Evolutionary conservation across 1,284 basidiomycete genomes (phyloP).

Genomic region (Salmacisia buchloeana): DNA sequence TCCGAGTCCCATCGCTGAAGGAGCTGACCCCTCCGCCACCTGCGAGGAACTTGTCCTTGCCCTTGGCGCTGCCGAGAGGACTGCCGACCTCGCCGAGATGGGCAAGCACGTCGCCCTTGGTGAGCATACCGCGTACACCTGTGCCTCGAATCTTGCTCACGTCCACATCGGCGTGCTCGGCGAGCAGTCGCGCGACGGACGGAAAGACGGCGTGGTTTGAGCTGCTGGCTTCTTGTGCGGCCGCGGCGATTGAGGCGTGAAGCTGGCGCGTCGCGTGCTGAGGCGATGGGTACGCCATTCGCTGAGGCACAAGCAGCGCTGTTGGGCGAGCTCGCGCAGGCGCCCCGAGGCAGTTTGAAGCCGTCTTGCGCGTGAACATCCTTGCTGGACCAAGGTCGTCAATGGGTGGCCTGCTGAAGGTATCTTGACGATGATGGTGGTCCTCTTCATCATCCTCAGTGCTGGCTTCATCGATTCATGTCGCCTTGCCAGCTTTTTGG

Average conservation of each 20-base stretch:
- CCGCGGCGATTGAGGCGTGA: neutral
- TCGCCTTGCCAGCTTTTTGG: too few relatives aligned
- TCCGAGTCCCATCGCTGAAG: neutral
- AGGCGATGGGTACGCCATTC: too few relatives aligned
- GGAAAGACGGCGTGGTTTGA: conserved; percentile 47
- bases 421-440: too few relatives aligned
- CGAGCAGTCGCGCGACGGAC: conserved; percentile 49
- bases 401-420: too few relatives aligned
- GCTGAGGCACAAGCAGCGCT: too few relatives aligned
- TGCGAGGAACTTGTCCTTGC: conserved; percentile 7
- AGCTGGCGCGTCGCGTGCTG: too few relatives aligned
- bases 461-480: too few relatives aligned
- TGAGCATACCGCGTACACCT: conserved; percentile 51
- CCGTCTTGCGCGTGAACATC: too few relatives aligned
- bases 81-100: conserved; percentile 44
- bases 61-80: conserved; percentile 40
- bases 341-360: too few relatives aligned
- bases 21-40: conserved; percentile 6
- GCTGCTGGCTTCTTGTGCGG: neutral
- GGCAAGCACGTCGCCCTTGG: conserved; percentile 53
- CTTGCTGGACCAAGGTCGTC: too few relatives aligned
- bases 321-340: too few relatives aligned
- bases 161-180: conserved; percentile 40
- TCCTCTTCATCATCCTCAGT: too few relatives aligned
- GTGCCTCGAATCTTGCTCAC: conserved; percentile 51